Evolutionary conservation across 768 basidiomycete genomes (phyloP), one percentile per base, ranked within the genome.

Genomic region (Dictyophora rubrovolvata): DNA sequence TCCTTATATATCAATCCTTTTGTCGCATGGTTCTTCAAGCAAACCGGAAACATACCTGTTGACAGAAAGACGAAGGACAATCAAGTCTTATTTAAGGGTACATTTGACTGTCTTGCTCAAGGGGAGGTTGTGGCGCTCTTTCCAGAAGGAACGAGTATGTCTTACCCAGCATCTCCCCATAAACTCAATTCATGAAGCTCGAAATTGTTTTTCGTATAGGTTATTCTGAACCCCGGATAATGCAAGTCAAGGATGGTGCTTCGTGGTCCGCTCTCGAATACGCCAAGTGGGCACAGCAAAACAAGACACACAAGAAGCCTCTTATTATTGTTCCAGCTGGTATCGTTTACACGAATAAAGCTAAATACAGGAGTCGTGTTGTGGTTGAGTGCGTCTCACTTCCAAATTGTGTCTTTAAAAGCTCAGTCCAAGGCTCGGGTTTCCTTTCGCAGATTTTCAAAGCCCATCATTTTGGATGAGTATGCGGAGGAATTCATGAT

Each of bases 21-120:
- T 10, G 74, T 86, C 59, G 78, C 79, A 23, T 85, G 82, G 63
- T 79, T 98, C 60, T 77, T 98, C 9, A 80, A 81, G 55, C 87
- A 88, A 61, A 88, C 95, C 1, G 94, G 96, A n/a, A 96, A 96
- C 70, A 94, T 99, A 63, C 93, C 95, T 21, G 95, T 98, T 36
- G 94, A 96, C 71, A 83, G 96, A 61, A 93, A 90, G 74, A 89
- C 82, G 61, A 92, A 91, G 74, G 93, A 99, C 73, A 86, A 92
- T 57, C 87, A 88, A 66, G 79, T 82, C 18, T 76, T 98, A 17
- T 94, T 96, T 74, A 81, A 82, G 62, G 89, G 91, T 48, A 96
- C 94, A 0, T 86, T 97, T 65, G 87, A 95, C 54, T 86, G 87
- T 1, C 78, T 99, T 46, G 78, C 83, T 17, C 74, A 75, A n/a